These are phyloP conservation scores for Huntiella moniliformis DNA, from an alignment of 2,329 filamentous ascomycete species.

Conservation along the genomic window DNA sequence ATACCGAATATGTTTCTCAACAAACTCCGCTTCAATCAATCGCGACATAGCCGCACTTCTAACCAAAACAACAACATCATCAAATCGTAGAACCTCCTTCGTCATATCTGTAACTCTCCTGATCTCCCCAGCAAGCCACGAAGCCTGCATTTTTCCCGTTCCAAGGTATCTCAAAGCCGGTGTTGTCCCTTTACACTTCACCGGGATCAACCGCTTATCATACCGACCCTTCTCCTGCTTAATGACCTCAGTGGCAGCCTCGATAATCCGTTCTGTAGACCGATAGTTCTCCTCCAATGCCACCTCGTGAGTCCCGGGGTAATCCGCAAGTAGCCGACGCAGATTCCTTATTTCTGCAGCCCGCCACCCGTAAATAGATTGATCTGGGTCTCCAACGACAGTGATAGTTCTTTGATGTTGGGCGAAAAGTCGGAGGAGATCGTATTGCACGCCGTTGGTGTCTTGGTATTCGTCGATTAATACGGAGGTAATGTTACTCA, in stretches of 20 bases:
- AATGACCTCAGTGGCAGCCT: slow-evolving; percentile 66
- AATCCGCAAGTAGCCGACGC: slow-evolving; percentile 56
- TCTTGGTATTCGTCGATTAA: slow-evolving; percentile 97
- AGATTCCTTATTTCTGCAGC: slow-evolving; percentile 86
- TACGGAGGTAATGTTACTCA: slow-evolving; percentile 76
- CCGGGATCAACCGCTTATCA: slow-evolving; percentile 58
- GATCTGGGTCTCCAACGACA: slow-evolving; percentile 89
- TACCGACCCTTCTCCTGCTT: slow-evolving; percentile 73
- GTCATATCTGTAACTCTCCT: slow-evolving; percentile 50
- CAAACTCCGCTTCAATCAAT: slow-evolving; percentile 67
- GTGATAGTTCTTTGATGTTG: slow-evolving; percentile 59
- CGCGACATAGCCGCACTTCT: slow-evolving; percentile 67
- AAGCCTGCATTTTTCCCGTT: slow-evolving; percentile 53
- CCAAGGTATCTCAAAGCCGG: slow-evolving; percentile 65
- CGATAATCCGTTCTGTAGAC: slow-evolving; percentile 70
- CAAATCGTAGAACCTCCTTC: slow-evolving; percentile 50
- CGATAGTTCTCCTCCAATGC: slow-evolving; percentile 88
- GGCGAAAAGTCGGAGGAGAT: slow-evolving; percentile 78
- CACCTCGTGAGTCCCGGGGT: slow-evolving; percentile 60
- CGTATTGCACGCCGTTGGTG: slow-evolving; percentile 87
- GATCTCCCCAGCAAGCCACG: slow-evolving; percentile 79
- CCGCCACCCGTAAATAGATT: slow-evolving; percentile 94
- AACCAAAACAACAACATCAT: slow-evolving; percentile 75
- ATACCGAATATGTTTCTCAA: slow-evolving; percentile 67
- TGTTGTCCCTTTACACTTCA: slow-evolving; percentile 59